Percentiles rank a stretch among this genome's conserved stretches.
These are phyloP conservation scores for Lignosus rhinocerotis DNA, from an alignment of 1,284 basidiomycete genomes.

Conservation along the genomic window DNA sequence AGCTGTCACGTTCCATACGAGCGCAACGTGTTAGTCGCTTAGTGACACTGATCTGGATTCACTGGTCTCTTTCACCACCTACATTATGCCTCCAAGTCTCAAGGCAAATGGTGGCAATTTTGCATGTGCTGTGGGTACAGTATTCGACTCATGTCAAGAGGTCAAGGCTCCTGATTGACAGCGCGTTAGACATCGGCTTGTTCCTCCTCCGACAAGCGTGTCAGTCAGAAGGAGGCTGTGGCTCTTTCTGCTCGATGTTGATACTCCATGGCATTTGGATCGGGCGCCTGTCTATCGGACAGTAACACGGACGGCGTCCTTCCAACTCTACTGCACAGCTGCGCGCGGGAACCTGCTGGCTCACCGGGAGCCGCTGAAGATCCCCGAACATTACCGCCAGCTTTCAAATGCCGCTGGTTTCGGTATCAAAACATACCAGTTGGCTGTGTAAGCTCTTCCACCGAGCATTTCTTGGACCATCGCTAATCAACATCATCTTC, in stretches of 20 bases:
- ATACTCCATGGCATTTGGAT: not conserved
- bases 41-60: not conserved
- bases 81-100: not conserved
- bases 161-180: not conserved
- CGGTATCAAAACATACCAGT: too few species aligned
- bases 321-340: not conserved
- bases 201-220: not conserved
- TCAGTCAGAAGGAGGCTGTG: not conserved
- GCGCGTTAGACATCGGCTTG: not conserved
- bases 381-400: not conserved
- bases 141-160: not conserved
- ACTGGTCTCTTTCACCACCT: not conserved
- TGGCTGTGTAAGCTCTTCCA: too few species aligned
- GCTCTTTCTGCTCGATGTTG: too few species aligned
- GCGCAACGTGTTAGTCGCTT: not conserved
- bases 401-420: too few species aligned
- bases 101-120: not conserved
- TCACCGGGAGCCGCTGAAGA: conserved; percentile 1
- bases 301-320: not conserved
- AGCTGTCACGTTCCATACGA: not conserved
- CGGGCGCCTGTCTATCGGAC: not conserved
- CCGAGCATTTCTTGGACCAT: too few species aligned
- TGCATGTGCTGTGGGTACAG: not conserved
- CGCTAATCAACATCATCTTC: too few species aligned
- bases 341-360: not conserved